Evolutionary conservation across 208 protist genomes (phyloP).

Genomic region (Trypanosoma conorhini): DNA sequence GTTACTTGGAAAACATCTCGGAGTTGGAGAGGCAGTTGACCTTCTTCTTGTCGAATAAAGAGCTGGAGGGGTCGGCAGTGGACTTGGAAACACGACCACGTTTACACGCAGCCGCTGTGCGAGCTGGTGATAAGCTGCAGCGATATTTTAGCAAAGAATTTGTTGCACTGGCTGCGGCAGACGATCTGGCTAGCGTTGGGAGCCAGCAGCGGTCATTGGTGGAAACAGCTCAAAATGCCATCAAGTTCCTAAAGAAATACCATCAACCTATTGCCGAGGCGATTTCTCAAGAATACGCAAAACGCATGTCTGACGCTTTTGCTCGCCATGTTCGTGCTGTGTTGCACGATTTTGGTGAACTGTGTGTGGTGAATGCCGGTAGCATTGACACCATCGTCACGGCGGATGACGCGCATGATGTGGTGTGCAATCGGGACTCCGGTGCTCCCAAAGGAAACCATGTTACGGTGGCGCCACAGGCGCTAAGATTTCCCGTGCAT

Average conservation of each 20-base stretch:
- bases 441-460: slow-evolving; percentile 57
- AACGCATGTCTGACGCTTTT: slow-evolving; percentile 60
- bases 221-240: slow-evolving; percentile 66
- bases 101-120: slow-evolving; percentile 58
- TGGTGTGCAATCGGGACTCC: slow-evolving; percentile 65
- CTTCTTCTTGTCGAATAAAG: slow-evolving; percentile 75
- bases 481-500: slow-evolving; percentile 44
- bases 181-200: slow-evolving; percentile 39
- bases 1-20: slow-evolving; percentile 67
- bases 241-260: slow-evolving; percentile 75
- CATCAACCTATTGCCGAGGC: slow-evolving; percentile 62
- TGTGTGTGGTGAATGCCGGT: slow-evolving; percentile 44
- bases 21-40: slow-evolving; percentile 68
- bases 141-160: slow-evolving; percentile 66
- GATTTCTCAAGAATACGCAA: slow-evolving; percentile 64
- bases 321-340: slow-evolving; percentile 36
- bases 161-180: slow-evolving; percentile 30
- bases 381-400: slow-evolving; percentile 65
- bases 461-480: slow-evolving; percentile 29
- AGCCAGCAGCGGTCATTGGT: slow-evolving; percentile 57
- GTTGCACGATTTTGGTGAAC: slow-evolving; percentile 46
- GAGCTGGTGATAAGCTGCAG: slow-evolving; percentile 80
- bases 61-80: slow-evolving; percentile 72
- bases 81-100: slow-evolving; percentile 81
- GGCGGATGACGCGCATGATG: slow-evolving; percentile 50